phyloP scores from a whole-genome alignment of 2,329 filamentous ascomycete genomes.

The Colletotrichum lindemuthianum region DNA sequence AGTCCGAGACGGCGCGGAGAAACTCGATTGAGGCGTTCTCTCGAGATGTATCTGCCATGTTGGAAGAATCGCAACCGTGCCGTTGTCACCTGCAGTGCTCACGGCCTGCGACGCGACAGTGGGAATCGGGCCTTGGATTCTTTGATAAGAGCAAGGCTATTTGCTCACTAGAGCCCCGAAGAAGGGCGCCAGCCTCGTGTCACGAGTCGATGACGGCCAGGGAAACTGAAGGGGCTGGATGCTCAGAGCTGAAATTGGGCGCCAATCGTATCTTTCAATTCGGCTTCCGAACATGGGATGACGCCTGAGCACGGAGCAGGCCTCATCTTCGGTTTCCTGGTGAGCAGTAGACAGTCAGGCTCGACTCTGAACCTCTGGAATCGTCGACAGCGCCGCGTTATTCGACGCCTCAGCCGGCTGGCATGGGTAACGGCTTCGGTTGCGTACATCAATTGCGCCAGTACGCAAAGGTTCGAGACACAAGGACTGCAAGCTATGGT shows the following conservation, averaged over 20 bases:
- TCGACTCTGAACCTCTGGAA: neutral
- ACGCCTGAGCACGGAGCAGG: conserved; percentile 13
- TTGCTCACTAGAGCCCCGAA: neutral
- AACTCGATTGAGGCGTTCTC: conserved; percentile 4
- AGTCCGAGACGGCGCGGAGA: conserved; percentile 17
- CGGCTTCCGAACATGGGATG: conserved; percentile 5
- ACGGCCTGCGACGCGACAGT: neutral
- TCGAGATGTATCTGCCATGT: conserved; percentile 21
- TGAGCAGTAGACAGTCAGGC: conserved; percentile 10
- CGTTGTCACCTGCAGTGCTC: neutral
- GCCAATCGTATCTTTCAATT: conserved; percentile 12
- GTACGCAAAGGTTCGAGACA: neutral
- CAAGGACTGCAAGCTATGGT: no score
- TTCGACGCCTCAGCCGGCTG: conserved; percentile 5
- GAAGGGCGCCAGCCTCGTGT: conserved; percentile 9
- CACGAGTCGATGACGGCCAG: conserved; percentile 16
- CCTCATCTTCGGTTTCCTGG: conserved; percentile 33
- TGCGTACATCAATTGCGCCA: neutral
- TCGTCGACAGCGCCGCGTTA: conserved; percentile 11
- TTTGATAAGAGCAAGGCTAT: conserved; percentile 1
- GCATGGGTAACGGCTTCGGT: conserved; percentile 15
- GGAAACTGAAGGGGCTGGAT: conserved; percentile 15
- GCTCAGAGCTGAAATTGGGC: conserved; percentile 20
- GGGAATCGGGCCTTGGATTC: conserved; percentile 1
- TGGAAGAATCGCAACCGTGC: conserved; percentile 5